phyloP scores from a whole-genome alignment of 768 basidiomycete genomes.

The Rhodocollybia butyracea region DNA sequence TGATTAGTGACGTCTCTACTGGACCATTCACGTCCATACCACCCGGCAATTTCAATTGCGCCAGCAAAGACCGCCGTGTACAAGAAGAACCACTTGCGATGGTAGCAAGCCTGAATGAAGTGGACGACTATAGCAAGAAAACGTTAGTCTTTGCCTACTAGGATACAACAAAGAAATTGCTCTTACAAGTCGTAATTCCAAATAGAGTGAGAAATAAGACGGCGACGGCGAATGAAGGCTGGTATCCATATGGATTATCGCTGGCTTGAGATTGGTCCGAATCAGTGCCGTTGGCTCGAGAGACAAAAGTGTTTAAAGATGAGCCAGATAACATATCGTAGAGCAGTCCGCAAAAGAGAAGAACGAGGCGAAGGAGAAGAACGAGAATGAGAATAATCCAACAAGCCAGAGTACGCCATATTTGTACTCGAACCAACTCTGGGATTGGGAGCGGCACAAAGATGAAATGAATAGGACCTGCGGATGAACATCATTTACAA shows the following conservation, averaged over 20 bases:
- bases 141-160: neutral
- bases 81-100: constrained; percentile 30
- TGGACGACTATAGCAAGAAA: constrained; percentile 25
- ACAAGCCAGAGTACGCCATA: too few relatives aligned
- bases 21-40: constrained; percentile 34
- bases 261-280: neutral
- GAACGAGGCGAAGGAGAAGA: neutral
- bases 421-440: too few relatives aligned
- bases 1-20: constrained; percentile 15
- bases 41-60: too few relatives aligned
- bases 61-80: constrained; percentile 29
- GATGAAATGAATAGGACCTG: too few relatives aligned
- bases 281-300: neutral
- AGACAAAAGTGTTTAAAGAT: neutral
- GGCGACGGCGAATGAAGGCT: constrained; percentile 30
- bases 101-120: constrained; percentile 21
- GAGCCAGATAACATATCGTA: neutral
- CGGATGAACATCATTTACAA: too few relatives aligned
- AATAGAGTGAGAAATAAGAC: constrained; percentile 28
- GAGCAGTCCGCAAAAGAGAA: neutral
- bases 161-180: neutral
- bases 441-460: too few relatives aligned
- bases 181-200: constrained; percentile 22
- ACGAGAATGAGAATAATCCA: too few relatives aligned
- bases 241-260: constrained; percentile 25